phyloP scores from a whole-genome alignment of 1,139 yeast genomes.

The Magnusiomyces magnusii region DNA sequence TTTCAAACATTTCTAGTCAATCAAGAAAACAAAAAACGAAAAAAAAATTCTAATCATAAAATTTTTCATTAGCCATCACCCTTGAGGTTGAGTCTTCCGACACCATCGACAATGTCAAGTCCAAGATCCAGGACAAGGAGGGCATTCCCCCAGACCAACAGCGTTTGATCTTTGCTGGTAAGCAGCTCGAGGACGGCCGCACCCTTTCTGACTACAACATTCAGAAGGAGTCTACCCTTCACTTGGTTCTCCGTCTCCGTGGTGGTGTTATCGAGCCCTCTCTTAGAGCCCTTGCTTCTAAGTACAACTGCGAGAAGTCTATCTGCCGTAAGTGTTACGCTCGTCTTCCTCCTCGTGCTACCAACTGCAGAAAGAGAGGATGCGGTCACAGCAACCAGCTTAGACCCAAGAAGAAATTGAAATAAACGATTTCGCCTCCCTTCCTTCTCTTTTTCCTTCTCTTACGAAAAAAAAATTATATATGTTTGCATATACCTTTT shows the following conservation, averaged over 20 bases:
- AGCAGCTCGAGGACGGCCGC: constrained; percentile 92
- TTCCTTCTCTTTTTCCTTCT: no score
- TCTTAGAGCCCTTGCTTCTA: constrained; percentile 97
- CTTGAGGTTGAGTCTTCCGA: constrained; percentile 92
- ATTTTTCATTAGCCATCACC: constrained; percentile 49
- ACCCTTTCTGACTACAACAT: constrained; percentile 91
- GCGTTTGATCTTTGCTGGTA: constrained; percentile 89
- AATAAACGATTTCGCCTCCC: constrained; percentile 49
- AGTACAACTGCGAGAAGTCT: constrained; percentile 99
- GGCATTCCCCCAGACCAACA: constrained; percentile 96
- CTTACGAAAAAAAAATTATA: background rate
- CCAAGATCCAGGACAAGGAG: constrained; percentile 92
- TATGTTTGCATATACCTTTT: background rate
- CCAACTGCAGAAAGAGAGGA: constrained; percentile 99
- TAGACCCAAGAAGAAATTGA: constrained; percentile 99
- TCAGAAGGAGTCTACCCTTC: constrained; percentile 87
- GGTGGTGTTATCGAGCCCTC: constrained; percentile 99
- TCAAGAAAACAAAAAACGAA: no score
- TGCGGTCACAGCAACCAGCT: constrained; percentile 99
- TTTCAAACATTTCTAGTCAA: no score
- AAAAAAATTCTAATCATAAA: background rate
- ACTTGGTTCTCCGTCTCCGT: constrained; percentile 82
- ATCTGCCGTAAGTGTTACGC: constrained; percentile 99
- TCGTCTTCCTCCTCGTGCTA: constrained; percentile 99
- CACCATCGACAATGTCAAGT: constrained; percentile 90